Base-by-base conservation (phyloP, 768 basidiomycete genomes). In the Sutorius australiensis region DNA sequence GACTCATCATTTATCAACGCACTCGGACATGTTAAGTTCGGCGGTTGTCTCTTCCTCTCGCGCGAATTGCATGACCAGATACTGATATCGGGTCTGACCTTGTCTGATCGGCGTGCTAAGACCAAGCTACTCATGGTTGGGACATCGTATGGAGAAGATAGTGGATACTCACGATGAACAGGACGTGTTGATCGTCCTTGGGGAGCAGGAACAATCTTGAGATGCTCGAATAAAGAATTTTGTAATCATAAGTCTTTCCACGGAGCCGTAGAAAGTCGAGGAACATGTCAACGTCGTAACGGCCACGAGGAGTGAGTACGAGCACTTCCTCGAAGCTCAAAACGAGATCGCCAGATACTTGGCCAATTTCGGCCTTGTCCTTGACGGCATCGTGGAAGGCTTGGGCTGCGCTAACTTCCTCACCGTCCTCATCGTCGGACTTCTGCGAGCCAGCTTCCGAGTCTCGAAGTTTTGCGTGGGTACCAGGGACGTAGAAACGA, bases 241-340 rank as follows among this genome's bases (percentile, higher is more conserved):
- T 94, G 80, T 99, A 99, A 71, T 99, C 97, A 72, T 98, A 98
- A 2, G 95, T 98, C 73, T 98, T 97, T 48, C 97, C 97, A n/a
- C 94, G 87, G 31, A 98, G 74, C 39, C 97, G 86, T 65, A 99
- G 70, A 75, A 94, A 98, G 48, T 91, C 90, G 24, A 85, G 85
- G 77, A 92, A 98, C 89, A 99, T 93, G 73, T 98, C 97, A 73
- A 99, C 87, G 63, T 98, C 95, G 70, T 95, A 97, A 50, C 93
- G 86, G 48, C 95, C 95, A 78, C 95, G 86, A 54, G 97, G 97
- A 0, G 97, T 98, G 41, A 94, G 77, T 5, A 98, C 92, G 21
- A 94, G 80, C 14, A 98, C 88, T 61, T 99, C 97, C 64, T 93
- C 90, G 62, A 99, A 97, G 68, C 91, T 90, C 60, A 97, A 79